Conservation (phyloP, 1,284 basidiomycete species). For the Sutorius eximius region DNA sequence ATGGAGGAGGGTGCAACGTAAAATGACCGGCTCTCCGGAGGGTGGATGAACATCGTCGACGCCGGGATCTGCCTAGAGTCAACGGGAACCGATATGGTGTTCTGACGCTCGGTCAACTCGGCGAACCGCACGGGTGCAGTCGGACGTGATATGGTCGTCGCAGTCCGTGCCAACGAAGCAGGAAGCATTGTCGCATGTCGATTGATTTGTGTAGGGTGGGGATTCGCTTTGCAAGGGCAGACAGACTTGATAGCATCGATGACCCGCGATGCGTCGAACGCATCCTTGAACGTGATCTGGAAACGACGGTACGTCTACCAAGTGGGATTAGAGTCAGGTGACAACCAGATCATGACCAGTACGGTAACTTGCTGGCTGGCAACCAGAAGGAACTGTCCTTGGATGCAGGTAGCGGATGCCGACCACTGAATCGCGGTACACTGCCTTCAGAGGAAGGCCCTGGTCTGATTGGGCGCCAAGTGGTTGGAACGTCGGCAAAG, state of each 20-base stretch:
- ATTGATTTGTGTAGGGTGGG: constrained; percentile 22
- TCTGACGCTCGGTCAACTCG: constrained; percentile 6
- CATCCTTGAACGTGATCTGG: constrained; percentile 62
- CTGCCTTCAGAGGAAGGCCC: constrained; percentile 69
- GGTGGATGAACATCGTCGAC: background rate
- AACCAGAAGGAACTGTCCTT: constrained; percentile 37
- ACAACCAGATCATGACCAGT: background rate
- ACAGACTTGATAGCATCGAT: constrained; percentile 61
- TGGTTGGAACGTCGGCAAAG: constrained; percentile 33
- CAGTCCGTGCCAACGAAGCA: constrained; percentile 15
- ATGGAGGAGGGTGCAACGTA: constrained; percentile 10
- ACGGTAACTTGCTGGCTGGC: constrained; percentile 40
- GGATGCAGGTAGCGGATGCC: constrained; percentile 71
- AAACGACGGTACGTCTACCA: constrained; percentile 65
- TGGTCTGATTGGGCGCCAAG: constrained; percentile 37
- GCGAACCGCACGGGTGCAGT: background rate
- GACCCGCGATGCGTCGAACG: constrained; percentile 51
- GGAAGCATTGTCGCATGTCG: constrained; percentile 24
- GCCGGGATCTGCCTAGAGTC: background rate
- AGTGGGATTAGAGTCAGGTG: constrained; percentile 8
- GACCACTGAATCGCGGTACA: constrained; percentile 68
- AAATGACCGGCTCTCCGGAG: constrained; percentile 1
- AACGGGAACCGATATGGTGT: background rate
- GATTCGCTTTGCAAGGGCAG: constrained; percentile 68
- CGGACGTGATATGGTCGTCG: constrained; percentile 13